phyloP scores from a whole-genome alignment of 495 filamentous ascomycete species.

The Neurospora hispaniola region DNA sequence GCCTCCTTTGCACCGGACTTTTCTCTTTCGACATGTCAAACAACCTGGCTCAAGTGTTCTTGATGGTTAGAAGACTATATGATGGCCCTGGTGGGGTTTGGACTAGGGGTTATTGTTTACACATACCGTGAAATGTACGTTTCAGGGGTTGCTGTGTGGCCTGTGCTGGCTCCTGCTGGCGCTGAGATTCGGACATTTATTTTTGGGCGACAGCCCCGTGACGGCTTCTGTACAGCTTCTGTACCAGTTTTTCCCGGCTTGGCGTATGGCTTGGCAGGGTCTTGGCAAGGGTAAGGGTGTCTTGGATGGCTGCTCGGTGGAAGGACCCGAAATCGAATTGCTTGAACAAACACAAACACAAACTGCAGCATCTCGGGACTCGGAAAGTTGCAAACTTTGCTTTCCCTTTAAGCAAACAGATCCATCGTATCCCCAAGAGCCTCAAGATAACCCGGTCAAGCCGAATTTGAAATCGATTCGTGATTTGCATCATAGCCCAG shows the following conservation, averaged over 20 bases:
- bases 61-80: background rate
- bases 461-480: background rate
- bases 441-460: background rate
- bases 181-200: background rate
- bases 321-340: background rate
- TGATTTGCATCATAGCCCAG: background rate
- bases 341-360: background rate
- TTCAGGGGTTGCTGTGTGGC: constrained; percentile 20
- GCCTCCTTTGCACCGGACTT: constrained; percentile 26
- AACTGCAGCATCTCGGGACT: background rate
- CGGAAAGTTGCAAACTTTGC: background rate
- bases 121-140: constrained; percentile 24
- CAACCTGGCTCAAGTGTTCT: constrained; percentile 14
- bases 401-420: background rate
- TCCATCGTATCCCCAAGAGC: background rate
- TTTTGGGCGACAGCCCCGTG: background rate
- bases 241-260: background rate
- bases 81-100: background rate
- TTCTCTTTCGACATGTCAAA: constrained; percentile 28
- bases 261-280: background rate
- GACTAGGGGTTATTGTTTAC: background rate
- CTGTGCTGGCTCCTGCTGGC: background rate
- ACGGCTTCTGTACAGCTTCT: background rate
- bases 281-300: background rate
- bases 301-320: background rate